phyloP scores from a whole-genome alignment of 83 land plant genomes.

The Thuja plicata region DNA sequence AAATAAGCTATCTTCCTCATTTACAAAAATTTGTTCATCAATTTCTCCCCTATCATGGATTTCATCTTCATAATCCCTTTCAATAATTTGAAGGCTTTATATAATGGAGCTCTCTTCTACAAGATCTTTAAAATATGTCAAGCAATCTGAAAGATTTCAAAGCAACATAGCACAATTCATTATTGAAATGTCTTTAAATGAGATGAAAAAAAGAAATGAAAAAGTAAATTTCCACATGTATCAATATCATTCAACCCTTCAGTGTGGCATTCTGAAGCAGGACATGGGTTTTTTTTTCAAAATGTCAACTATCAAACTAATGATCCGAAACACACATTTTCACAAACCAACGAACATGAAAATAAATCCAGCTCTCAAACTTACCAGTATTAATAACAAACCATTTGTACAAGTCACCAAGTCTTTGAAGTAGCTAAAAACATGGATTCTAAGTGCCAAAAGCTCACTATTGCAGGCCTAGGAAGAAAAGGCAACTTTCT shows the following conservation, averaged over 20 bases:
- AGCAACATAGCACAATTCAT: not conserved
- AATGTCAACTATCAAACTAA: constrained; percentile 41
- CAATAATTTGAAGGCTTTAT: constrained; percentile 58
- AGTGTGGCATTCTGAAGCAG: constrained; percentile 41
- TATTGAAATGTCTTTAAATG: not conserved
- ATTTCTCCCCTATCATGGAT: too few relatives aligned
- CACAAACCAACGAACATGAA: not conserved
- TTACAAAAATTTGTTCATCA: constrained; percentile 83
- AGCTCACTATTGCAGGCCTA: too few relatives aligned
- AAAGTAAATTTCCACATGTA: constrained; percentile 43
- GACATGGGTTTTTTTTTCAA: constrained; percentile 50
- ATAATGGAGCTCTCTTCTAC: constrained; percentile 60
- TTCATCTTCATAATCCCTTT: constrained; percentile 78
- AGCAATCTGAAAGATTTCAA: constrained; percentile 59
- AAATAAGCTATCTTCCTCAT: constrained; percentile 76
- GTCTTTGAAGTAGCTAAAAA: constrained; percentile 76
- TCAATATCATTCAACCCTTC: constrained; percentile 52
- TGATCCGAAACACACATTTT: not conserved
- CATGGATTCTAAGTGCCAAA: constrained; percentile 80
- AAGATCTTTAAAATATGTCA: constrained; percentile 76
- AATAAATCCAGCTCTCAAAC: constrained; percentile 17
- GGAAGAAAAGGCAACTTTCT: too few relatives aligned
- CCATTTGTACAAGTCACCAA: constrained; percentile 90
- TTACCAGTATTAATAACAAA: constrained; percentile 80
- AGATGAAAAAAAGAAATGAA: not conserved